These are phyloP conservation scores for Jatropha podagrica DNA, from an alignment of 441 rosid species.

Conservation along the genomic window DNA sequence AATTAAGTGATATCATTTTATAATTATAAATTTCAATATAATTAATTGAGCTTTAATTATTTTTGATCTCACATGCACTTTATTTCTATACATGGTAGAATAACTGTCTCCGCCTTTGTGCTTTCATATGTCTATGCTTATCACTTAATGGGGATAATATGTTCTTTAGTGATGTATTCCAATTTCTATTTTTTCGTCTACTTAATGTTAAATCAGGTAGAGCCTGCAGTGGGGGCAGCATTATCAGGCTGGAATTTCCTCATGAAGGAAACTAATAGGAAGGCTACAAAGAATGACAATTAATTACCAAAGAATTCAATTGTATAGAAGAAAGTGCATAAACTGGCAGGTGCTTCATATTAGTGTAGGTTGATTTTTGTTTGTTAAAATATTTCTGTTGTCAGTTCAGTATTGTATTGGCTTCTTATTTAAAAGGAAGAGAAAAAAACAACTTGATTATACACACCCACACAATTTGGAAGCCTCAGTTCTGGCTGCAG, in stretches of 20 bases:
- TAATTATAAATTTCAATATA: too few species aligned
- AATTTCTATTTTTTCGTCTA: background rate
- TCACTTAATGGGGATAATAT: too few species aligned
- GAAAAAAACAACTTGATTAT: too few species aligned
- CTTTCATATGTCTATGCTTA: too few species aligned
- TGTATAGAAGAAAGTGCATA: conserved; percentile 30
- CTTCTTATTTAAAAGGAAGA: background rate
- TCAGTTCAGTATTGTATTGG: conserved; percentile 1
- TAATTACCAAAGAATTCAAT: conserved; percentile 9
- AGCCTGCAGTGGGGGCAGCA: conserved; percentile 79
- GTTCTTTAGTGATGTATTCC: too few species aligned
- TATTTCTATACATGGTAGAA: too few species aligned
- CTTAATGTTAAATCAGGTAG: conserved; percentile 42
- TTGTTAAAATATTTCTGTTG: background rate
- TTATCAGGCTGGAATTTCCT: conserved; percentile 55
- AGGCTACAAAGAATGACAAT: conserved; percentile 26
- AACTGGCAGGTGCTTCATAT: conserved; percentile 3
- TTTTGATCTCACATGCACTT: too few species aligned
- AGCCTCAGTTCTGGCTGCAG: too few species aligned
- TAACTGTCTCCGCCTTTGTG: too few species aligned
- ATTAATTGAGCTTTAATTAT: too few species aligned
- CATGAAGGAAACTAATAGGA: conserved; percentile 38
- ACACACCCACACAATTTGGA: too few species aligned
- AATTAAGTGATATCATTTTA: too few species aligned
- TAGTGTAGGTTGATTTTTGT: conserved; percentile 16